Evolutionary conservation across 192 early-diverging fungal genomes (phyloP).

Genomic region (Dimargaris verticillata): DNA sequence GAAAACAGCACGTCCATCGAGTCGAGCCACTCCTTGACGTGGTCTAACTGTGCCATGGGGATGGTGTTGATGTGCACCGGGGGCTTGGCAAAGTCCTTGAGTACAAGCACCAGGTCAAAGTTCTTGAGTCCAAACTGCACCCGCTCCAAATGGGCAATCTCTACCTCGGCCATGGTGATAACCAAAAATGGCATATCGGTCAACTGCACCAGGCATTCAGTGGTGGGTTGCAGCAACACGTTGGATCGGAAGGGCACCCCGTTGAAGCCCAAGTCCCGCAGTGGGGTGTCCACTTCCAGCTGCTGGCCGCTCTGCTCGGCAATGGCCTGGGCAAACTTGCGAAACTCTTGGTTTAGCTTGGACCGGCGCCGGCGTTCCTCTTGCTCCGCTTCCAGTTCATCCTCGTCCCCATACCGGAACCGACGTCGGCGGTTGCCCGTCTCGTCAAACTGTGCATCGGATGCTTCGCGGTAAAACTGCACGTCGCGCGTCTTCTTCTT

Average conservation of each 20-base stretch:
- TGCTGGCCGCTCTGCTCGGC: conserved; percentile 61
- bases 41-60: conserved; percentile 76
- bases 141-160: conserved; percentile 91
- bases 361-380: conserved; percentile 77
- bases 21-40: conserved; percentile 91
- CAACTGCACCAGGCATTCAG: conserved; percentile 89
- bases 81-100: conserved; percentile 77
- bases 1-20: conserved; percentile 82
- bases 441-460: conserved; percentile 90
- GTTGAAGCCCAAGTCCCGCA: conserved; percentile 82
- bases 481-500: conserved; percentile 97
- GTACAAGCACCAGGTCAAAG: conserved; percentile 97
- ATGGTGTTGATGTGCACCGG: conserved; percentile 95
- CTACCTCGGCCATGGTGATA: conserved; percentile 79
- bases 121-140: conserved; percentile 94
- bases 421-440: conserved; percentile 81
- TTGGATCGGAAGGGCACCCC: conserved; percentile 87
- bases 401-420: conserved; percentile 90
- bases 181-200: conserved; percentile 86
- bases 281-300: conserved; percentile 83
- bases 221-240: conserved; percentile 86
- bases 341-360: conserved; percentile 84
- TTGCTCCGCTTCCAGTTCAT: conserved; percentile 90
- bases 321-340: conserved; percentile 81
- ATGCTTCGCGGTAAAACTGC: conserved; percentile 95